phyloP scores from a whole-genome alignment of 2,329 filamentous ascomycete species.

The Beauveria sp. region DNA sequence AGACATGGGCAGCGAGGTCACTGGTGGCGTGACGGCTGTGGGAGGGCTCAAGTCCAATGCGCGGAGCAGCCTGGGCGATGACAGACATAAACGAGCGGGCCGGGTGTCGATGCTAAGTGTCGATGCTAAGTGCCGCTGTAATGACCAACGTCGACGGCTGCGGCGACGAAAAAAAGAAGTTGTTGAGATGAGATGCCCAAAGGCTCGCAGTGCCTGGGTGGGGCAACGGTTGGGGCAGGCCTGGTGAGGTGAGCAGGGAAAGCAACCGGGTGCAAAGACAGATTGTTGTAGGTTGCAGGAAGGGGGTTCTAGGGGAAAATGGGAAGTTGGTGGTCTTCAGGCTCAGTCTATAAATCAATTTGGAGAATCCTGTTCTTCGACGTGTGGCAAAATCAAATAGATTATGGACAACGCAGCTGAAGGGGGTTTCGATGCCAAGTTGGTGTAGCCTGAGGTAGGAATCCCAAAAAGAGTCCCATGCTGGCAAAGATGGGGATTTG shows the following conservation, averaged over 20 bases:
- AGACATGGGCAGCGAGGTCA: not conserved
- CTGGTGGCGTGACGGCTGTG: not conserved
- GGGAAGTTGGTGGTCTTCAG: too few species aligned
- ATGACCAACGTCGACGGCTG: not conserved
- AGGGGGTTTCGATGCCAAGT: too few species aligned
- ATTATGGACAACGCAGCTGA: not conserved
- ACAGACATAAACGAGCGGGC: not conserved
- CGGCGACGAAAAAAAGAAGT: not conserved
- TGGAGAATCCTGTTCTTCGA: not conserved
- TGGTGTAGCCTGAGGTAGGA: not conserved
- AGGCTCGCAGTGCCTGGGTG: not conserved
- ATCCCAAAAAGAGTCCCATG: constrained; percentile 2
- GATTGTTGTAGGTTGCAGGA: too few species aligned
- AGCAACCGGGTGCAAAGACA: too few species aligned
- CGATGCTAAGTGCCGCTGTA: not conserved
- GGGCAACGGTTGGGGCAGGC: too few species aligned
- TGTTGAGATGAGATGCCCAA: not conserved
- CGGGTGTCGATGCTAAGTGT: not conserved
- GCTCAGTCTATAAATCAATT: too few species aligned
- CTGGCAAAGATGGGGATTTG: constrained; percentile 7
- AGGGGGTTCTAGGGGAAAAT: too few species aligned
- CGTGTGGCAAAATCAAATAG: not conserved
- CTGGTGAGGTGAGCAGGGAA: too few species aligned
- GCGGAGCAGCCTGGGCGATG: not conserved
- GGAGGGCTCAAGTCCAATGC: not conserved